A percentile compares a stretch with the other conserved stretches of the same genome.
Conservation (phyloP, 2,329 filamentous ascomycete genomes). For the Biscogniauxia sp. region DNA sequence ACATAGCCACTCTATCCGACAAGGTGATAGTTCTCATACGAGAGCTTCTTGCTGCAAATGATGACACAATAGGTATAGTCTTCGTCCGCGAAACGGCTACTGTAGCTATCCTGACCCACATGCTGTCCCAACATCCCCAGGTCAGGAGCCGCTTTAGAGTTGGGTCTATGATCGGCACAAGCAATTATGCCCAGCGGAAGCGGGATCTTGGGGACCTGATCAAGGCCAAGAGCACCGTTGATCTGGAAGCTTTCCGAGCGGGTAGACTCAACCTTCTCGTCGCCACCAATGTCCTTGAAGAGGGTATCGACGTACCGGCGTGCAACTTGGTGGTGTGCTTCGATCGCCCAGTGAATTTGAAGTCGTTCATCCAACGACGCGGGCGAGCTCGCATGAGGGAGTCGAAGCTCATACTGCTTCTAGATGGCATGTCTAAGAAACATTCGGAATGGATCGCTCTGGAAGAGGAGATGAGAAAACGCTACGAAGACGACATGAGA, state of each 20-base stretch:
- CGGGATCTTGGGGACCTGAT: constrained; percentile 40
- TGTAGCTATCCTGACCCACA: constrained; percentile 56
- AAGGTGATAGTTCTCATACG: constrained; percentile 56
- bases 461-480: constrained; percentile 69
- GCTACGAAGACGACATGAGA: constrained; percentile 65
- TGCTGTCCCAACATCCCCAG: constrained; percentile 53
- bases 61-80: constrained; percentile 56
- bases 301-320: constrained; percentile 65
- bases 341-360: constrained; percentile 48
- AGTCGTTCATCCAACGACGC: constrained; percentile 58
- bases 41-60: constrained; percentile 44
- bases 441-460: constrained; percentile 59
- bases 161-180: constrained; percentile 56
- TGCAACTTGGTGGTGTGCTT: constrained; percentile 63
- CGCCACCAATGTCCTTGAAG: constrained; percentile 63
- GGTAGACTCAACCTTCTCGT: constrained; percentile 57
- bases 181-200: constrained; percentile 35
- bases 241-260: constrained; percentile 50
- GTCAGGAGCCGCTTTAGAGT: constrained; percentile 46
- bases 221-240: constrained; percentile 28
- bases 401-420: constrained; percentile 50
- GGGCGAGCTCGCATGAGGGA: constrained; percentile 50
- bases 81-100: constrained; percentile 65
- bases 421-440: constrained; percentile 30
- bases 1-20: constrained; percentile 43